Conservation (phyloP, 768 basidiomycete species). For the Mrakia gelida region DNA sequence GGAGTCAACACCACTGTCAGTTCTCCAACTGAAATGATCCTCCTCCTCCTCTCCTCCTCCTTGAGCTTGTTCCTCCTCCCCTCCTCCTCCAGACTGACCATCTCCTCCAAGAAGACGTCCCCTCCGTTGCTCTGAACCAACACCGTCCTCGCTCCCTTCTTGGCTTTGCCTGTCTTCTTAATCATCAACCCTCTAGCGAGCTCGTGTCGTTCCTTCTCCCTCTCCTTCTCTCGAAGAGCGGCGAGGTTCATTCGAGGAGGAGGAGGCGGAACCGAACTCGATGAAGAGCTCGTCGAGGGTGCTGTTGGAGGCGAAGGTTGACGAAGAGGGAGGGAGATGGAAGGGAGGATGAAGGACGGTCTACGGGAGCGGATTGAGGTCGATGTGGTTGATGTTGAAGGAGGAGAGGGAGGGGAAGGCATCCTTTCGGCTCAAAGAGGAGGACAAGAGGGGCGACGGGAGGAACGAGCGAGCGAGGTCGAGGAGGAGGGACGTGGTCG, state of each 20-base stretch:
- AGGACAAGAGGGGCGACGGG: no score
- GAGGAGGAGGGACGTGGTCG: no score
- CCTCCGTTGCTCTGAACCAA: not conserved
- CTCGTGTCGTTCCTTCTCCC: constrained; percentile 7
- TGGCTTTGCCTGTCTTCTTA: not conserved
- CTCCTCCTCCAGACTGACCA: not conserved
- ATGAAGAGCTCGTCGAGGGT: no score
- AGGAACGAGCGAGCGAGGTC: no score
- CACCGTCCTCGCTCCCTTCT: not conserved
- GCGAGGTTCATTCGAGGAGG: not conserved
- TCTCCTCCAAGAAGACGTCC: not conserved
- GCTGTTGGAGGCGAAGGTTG: no score
- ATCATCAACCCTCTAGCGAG: not conserved
- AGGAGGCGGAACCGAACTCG: no score
- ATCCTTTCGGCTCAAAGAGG: no score
- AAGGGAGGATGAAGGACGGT: no score
- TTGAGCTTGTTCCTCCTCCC: not conserved
- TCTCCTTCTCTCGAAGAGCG: constrained; percentile 11
- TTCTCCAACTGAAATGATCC: not conserved
- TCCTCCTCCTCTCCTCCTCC: not conserved
- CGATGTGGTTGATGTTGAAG: no score
- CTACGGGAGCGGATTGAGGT: no score
- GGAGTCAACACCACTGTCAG: not conserved
- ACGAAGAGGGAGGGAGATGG: no score
- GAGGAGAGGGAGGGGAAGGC: no score